A percentile compares a stretch with the other conserved stretches of the same genome.
These are phyloP conservation scores for Chenopodium album DNA, from an alignment of 148 eudicot genomes.

Conservation along the genomic window DNA sequence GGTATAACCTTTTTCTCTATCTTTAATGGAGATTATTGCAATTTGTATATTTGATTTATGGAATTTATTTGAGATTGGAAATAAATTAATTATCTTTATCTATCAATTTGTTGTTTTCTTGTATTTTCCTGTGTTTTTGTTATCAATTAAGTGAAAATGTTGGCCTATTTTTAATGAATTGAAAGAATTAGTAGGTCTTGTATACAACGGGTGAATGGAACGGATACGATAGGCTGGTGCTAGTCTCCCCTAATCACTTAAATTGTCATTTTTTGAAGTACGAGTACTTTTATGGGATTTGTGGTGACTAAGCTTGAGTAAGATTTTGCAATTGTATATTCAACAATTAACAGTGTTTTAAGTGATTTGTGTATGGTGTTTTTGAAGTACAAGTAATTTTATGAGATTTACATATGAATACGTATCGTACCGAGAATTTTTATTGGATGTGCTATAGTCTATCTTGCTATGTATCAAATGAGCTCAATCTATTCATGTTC, in stretches of 20 bases:
- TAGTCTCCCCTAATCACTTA: too few species aligned
- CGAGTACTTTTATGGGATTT: too few species aligned
- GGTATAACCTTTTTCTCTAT: constrained; percentile 25
- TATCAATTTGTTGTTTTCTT: neutral
- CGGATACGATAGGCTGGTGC: too few species aligned
- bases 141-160: neutral
- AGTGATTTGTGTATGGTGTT: too few species aligned
- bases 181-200: neutral
- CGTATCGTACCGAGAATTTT: too few species aligned
- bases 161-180: neutral
- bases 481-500: neutral
- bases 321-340: too few species aligned
- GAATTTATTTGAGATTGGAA: neutral
- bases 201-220: too few species aligned
- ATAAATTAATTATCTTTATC: constrained; percentile 2
- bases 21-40: neutral
- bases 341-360: too few species aligned
- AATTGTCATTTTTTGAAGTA: too few species aligned
- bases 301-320: too few species aligned
- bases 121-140: neutral
- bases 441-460: neutral
- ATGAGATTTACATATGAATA: too few species aligned
- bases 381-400: too few species aligned
- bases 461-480: neutral
- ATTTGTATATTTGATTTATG: neutral